Base-by-base conservation (phyloP, 108 stramenopile genomes). In the Nannochloropsis gaditana region DNA sequence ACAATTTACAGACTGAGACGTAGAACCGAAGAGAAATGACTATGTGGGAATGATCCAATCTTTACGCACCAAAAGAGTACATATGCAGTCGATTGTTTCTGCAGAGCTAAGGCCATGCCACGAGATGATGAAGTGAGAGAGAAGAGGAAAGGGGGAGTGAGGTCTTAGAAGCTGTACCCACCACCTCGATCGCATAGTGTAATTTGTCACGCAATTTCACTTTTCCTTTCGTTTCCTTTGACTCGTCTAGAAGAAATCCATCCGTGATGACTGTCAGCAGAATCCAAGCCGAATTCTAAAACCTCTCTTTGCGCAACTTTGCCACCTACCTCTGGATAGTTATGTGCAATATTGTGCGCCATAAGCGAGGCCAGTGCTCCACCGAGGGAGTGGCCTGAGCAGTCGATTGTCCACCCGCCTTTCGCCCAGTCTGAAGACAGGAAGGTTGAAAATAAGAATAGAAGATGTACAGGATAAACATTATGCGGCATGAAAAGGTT, bases 311-410 rank as follows among this genome's bases (percentile, higher is more conserved):
- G 31, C 15, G 19, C 59, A 5, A 3, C 59, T n/a, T 8, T 6
- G 19, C 59, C 2, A 3, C 59, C 59, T 73, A 73, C 59, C 59
- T 73, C 59, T n/a, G 59, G 59, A 3, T 73, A 6, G 19, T n/a
- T 73, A n/a, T 73, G 59, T 4, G 19, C 59, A n/a, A 73, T 73
- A n/a, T n/a, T 73, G 59, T 73, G 59, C 59, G 59, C 59, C 59
- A 73, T 73, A 2, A 73, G 59, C 4, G 59, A 73, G 6, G 59
- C 59, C 59, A 73, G n/a, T 3, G 59, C 59, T n/a, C 59, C 59
- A n/a, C 59, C 59, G 5, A 73, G 59, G 59, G 59, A 73, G 59
- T 73, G 59, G 59, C 59, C 59, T 3, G 59, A 73, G 59, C 59
- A 73, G 59, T 73, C 59, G 6, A 73, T 8, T 4, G 59, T 73